A percentile compares a stretch with the other conserved stretches of the same genome.
phyloP scores from a whole-genome alignment of 2,329 filamentous ascomycete genomes.

The Trichophaea hybrida region DNA sequence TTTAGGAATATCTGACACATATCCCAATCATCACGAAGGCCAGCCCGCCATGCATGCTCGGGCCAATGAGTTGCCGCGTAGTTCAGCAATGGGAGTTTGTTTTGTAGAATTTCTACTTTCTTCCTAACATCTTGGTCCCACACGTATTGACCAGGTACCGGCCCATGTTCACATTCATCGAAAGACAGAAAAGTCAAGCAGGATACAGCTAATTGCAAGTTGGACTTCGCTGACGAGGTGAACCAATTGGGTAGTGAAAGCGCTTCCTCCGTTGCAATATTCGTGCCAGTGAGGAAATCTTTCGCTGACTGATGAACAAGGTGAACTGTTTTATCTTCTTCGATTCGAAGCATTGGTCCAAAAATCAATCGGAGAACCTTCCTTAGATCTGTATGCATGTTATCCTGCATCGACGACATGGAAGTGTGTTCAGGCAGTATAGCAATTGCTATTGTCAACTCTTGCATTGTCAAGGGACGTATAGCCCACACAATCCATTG shows the following conservation, averaged over 20 bases:
- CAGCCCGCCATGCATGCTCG: not conserved
- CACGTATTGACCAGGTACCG: not conserved
- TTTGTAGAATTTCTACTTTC: not conserved
- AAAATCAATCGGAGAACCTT: constrained; percentile 18
- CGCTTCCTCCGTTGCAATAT: not conserved
- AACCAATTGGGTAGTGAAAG: not conserved
- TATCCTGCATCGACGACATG: constrained; percentile 17
- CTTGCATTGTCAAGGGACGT: constrained; percentile 18
- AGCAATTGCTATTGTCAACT: constrained; percentile 21
- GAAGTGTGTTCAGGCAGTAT: constrained; percentile 3
- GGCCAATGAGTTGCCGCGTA: not conserved
- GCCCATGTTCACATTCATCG: not conserved
- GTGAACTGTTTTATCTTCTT: constrained; percentile 21
- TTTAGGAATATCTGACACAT: not conserved
- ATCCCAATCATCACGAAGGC: not conserved
- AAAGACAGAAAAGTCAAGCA: constrained; percentile 4
- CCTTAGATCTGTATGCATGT: constrained; percentile 19
- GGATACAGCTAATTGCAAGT: not conserved
- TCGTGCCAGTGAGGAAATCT: constrained; percentile 18
- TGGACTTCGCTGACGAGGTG: not conserved
- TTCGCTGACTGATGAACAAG: constrained; percentile 25
- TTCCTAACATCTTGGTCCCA: not conserved
- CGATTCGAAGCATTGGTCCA: constrained; percentile 19
- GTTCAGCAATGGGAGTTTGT: not conserved
- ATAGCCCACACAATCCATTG: constrained; percentile 17